Evolutionary conservation across 306 rosid species (phyloP).

Genomic region (Amphicarpaea edgeworthii): DNA sequence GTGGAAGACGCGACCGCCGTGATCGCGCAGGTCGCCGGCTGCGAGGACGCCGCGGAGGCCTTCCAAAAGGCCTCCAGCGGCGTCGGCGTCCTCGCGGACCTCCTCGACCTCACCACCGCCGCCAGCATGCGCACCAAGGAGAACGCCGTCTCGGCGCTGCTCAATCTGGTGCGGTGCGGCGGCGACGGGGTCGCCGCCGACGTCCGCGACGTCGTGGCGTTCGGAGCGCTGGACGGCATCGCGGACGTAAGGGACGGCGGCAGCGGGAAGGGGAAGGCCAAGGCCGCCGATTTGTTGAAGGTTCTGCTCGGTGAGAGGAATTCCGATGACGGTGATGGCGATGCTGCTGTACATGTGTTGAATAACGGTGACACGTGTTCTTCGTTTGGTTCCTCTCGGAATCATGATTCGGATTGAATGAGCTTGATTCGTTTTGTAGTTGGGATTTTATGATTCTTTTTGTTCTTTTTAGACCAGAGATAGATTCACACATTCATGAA

Average conservation of each 20-base stretch:
- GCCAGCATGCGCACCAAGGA: slow-evolving; percentile 77
- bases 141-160: slow-evolving; percentile 78
- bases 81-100: slow-evolving; percentile 61
- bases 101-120: slow-evolving; percentile 68
- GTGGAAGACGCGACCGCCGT: slow-evolving; percentile 95
- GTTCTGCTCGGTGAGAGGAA: slow-evolving; percentile 49
- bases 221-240: slow-evolving; percentile 64
- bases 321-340: too few species aligned
- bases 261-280: slow-evolving; percentile 61
- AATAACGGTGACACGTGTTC: slow-evolving; percentile 42
- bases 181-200: slow-evolving; percentile 64
- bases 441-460: slow-evolving; percentile 16
- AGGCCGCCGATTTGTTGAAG: slow-evolving; percentile 64
- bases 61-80: slow-evolving; percentile 73
- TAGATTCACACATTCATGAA: neutral
- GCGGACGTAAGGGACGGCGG: slow-evolving; percentile 67
- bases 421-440: neutral
- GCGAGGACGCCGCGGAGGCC: slow-evolving; percentile 81
- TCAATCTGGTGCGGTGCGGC: slow-evolving; percentile 67
- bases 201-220: slow-evolving; percentile 56
- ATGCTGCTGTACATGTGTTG: slow-evolving; percentile 8
- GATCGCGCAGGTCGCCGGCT: slow-evolving; percentile 90
- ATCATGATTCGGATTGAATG: slow-evolving; percentile 39
- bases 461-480: neutral
- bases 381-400: slow-evolving; percentile 54